These are phyloP conservation scores for Pseudocercospora vitis DNA, from an alignment of 2,329 filamentous ascomycete genomes.

Conservation along the genomic window DNA sequence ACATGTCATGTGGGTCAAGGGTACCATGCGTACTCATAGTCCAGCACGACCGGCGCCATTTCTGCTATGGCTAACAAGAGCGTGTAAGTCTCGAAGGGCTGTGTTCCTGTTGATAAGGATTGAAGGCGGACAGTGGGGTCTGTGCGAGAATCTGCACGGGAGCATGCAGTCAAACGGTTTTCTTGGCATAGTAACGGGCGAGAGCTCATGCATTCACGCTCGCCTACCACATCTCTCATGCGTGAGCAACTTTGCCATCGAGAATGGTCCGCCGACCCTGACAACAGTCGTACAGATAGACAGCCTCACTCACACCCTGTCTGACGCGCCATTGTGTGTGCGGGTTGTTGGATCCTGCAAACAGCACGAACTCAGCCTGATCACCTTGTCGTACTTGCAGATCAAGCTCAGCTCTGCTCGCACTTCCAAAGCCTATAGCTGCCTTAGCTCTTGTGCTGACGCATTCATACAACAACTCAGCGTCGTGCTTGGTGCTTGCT, in stretches of 20 bases:
- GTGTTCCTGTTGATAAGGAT: background rate
- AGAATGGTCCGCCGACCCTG: slow-evolving; percentile 21
- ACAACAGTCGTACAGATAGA: slow-evolving; percentile 46
- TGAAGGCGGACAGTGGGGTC: background rate
- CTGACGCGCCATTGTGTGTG: slow-evolving; percentile 44
- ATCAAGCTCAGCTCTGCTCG: slow-evolving; percentile 21
- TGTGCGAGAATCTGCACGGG: slow-evolving; percentile 7
- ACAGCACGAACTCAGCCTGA: slow-evolving; percentile 46
- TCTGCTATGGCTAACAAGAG: background rate
- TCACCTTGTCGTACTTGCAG: slow-evolving; percentile 39
- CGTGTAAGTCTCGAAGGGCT: too few relatives aligned
- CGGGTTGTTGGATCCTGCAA: slow-evolving; percentile 31
- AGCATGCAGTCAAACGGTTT: slow-evolving; percentile 19
- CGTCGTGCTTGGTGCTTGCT: slow-evolving; percentile 60
- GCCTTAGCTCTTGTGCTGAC: slow-evolving; percentile 34
- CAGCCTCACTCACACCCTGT: slow-evolving; percentile 45
- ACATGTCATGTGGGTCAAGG: background rate
- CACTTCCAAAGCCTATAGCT: slow-evolving; percentile 33
- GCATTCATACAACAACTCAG: slow-evolving; percentile 58
- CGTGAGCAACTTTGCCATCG: slow-evolving; percentile 13
- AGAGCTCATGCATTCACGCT: background rate
- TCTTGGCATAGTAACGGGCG: slow-evolving; percentile 18
- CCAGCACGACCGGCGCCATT: slow-evolving; percentile 22
- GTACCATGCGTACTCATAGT: slow-evolving; percentile 19
- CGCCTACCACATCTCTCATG: background rate